These are phyloP conservation scores for Megacollybia marginata DNA, from an alignment of 768 basidiomycete genomes.

Conservation along the genomic window DNA sequence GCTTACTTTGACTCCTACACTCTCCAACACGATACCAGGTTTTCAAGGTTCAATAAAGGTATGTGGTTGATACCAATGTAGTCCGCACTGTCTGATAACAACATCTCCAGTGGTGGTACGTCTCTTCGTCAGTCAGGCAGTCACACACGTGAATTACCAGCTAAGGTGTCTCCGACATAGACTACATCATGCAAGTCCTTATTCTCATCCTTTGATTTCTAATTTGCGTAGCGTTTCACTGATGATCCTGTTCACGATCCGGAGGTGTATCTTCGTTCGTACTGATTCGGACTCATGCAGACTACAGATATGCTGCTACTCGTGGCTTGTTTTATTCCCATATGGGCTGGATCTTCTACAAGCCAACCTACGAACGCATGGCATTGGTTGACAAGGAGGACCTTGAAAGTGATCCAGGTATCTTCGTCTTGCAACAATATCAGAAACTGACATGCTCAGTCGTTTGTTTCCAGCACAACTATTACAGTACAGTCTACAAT, in stretches of 20 bases:
- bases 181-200: constrained; percentile 56
- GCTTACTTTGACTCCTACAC: background rate
- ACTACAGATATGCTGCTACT: constrained; percentile 60
- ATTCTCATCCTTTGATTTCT: constrained; percentile 1
- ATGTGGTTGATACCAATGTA: constrained; percentile 2
- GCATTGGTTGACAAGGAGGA: constrained; percentile 60
- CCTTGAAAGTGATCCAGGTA: constrained; percentile 58
- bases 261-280: constrained; percentile 25
- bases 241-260: constrained; percentile 64
- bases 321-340: constrained; percentile 70
- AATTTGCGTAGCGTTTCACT: constrained; percentile 49
- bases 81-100: background rate
- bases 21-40: constrained; percentile 9
- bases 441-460: constrained; percentile 28
- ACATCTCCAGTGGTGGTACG: constrained; percentile 37
- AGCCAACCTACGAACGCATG: constrained; percentile 58
- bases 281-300: background rate
- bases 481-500: constrained; percentile 39
- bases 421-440: background rate
- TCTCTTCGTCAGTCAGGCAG: background rate
- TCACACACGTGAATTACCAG: constrained; percentile 24
- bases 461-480: constrained; percentile 61
- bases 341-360: constrained; percentile 83
- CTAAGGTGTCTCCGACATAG: constrained; percentile 55
- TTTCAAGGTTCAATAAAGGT: constrained; percentile 81